Conservation (phyloP, 2,329 filamentous ascomycete genomes). For the Nemania sp. region DNA sequence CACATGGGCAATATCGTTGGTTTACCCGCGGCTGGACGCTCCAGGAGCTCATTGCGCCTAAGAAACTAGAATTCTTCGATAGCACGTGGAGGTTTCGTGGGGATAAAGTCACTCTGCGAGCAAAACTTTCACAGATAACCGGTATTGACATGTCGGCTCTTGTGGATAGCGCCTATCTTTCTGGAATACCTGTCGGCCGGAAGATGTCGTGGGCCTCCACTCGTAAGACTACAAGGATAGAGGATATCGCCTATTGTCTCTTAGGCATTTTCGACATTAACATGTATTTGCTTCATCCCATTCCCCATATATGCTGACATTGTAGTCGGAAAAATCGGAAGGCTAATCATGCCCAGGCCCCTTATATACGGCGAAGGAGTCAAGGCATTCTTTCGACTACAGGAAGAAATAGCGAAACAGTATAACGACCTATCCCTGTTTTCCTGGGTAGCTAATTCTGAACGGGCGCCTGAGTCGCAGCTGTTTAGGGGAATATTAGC, state of each 20-base stretch:
- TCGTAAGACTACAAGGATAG: background rate
- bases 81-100: background rate
- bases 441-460: background rate
- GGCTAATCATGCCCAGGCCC: background rate
- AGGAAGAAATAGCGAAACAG: background rate
- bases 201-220: background rate
- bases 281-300: background rate
- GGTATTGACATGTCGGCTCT: background rate
- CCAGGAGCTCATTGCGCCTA: background rate
- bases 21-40: background rate
- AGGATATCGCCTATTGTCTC: constrained; percentile 8
- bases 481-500: too few relatives aligned
- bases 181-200: background rate
- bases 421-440: background rate
- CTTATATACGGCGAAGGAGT: background rate
- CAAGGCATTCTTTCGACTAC: background rate
- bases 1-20: background rate
- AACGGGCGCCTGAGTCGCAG: too few relatives aligned
- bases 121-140: background rate
- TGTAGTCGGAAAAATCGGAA: too few relatives aligned
- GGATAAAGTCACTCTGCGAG: background rate
- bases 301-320: too few relatives aligned
- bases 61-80: background rate
- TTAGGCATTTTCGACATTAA: background rate
- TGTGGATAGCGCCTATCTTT: background rate